A percentile compares a stretch with the other conserved stretches of the same genome.
Evolutionary conservation across 169 alveolate species (phyloP).

Genomic region (Toxoplasma gondii): DNA sequence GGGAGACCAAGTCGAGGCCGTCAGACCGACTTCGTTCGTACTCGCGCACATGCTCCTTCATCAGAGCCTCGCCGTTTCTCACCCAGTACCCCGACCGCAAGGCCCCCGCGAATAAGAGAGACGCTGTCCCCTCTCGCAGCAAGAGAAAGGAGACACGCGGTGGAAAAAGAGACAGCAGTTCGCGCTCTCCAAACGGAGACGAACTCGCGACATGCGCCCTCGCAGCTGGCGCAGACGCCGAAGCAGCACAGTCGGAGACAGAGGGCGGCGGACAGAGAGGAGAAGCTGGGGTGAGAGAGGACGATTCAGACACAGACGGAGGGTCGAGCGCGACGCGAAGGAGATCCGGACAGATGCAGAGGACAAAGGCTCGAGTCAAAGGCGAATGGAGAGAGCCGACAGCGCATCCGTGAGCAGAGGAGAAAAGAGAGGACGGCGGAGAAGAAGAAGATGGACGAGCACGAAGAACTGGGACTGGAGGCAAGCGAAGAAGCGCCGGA

Average conservation of each 20-base stretch:
- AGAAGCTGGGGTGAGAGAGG: background rate
- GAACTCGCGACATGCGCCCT: too few species aligned
- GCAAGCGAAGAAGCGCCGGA: conserved; percentile 28
- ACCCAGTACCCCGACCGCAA: conserved; percentile 11
- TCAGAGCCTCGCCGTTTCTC: conserved; percentile 27
- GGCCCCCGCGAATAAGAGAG: conserved; percentile 28
- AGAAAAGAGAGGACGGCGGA: background rate
- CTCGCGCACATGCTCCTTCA: conserved; percentile 18
- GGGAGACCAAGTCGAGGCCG: background rate
- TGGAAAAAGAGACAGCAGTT: conserved; percentile 9
- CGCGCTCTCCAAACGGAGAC: background rate
- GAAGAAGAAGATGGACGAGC: background rate
- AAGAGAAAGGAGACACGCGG: background rate
- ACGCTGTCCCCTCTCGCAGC: background rate
- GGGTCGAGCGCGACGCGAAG: background rate
- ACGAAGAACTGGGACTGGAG: background rate
- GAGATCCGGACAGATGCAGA: background rate
- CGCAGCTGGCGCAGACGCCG: background rate
- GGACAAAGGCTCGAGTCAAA: background rate
- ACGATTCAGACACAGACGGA: background rate
- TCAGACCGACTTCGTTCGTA: background rate
- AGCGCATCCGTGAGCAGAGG: conserved; percentile 2
- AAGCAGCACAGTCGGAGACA: background rate
- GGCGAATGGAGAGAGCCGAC: conserved; percentile 38
- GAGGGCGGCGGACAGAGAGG: background rate